These are phyloP conservation scores for Euryodendron excelsum DNA, from an alignment of 148 eudicot species.

Conservation along the genomic window DNA sequence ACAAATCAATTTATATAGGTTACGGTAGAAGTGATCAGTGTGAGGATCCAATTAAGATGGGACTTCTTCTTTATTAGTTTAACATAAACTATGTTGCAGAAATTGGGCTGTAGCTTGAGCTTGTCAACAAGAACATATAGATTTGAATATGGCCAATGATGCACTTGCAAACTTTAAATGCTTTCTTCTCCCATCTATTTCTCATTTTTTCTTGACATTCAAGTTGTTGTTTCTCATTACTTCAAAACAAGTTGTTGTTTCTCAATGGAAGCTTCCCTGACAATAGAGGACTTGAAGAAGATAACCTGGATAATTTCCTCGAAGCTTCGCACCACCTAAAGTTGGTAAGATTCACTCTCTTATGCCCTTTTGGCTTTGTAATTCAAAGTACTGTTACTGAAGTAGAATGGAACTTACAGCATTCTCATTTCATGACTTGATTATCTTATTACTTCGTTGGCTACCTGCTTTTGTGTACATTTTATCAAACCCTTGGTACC, in stretches of 20 bases:
- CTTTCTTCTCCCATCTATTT: not conserved
- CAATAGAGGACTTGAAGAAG: slow-evolving; percentile 38
- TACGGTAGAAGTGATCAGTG: not conserved
- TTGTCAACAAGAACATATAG: not conserved
- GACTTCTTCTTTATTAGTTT: not conserved
- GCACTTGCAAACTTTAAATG: not conserved
- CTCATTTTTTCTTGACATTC: not conserved
- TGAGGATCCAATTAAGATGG: not conserved
- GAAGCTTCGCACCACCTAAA: slow-evolving; percentile 42
- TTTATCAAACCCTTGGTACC: not conserved
- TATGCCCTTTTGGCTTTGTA: not conserved
- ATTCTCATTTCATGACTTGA: not conserved
- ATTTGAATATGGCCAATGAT: not conserved
- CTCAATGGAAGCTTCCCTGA: slow-evolving; percentile 28
- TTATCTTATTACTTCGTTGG: slow-evolving; percentile 20
- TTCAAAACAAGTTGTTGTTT: not conserved
- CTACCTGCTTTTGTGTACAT: slow-evolving; percentile 20
- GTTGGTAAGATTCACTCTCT: slow-evolving; percentile 38
- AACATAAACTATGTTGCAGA: not conserved
- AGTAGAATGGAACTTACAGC: not conserved
- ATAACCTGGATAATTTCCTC: slow-evolving; percentile 32
- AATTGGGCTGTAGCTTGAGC: not conserved
- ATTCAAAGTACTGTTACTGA: not conserved
- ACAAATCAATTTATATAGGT: not conserved
- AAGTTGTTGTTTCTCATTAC: not conserved